These are phyloP conservation scores for Wickerhamomyces ciferrii DNA, from an alignment of 805 yeast species.

Conservation along the genomic window DNA sequence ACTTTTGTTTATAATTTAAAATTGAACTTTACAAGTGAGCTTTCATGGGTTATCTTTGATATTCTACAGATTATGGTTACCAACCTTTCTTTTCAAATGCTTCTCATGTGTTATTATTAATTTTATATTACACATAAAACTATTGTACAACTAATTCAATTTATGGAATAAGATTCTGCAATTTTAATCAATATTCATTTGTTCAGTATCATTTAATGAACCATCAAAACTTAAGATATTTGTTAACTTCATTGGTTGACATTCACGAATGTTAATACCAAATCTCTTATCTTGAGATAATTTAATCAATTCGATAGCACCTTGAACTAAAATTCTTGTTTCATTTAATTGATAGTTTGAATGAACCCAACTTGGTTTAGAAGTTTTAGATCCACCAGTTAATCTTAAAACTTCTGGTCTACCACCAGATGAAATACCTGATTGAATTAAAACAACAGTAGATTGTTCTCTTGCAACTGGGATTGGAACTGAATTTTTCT, in stretches of 20 bases:
- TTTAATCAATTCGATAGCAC: slow-evolving; percentile 49
- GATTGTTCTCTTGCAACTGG: slow-evolving; percentile 74
- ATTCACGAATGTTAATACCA: slow-evolving; percentile 62
- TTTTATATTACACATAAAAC: not conserved
- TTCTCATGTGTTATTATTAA: not conserved
- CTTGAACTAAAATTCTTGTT: slow-evolving; percentile 32
- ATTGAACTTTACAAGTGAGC: too few species aligned
- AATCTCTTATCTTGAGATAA: slow-evolving; percentile 63
- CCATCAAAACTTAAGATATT: not conserved
- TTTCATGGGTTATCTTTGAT: too few species aligned
- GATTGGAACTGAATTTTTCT: slow-evolving; percentile 41
- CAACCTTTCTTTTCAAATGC: not conserved
- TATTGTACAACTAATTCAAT: not conserved
- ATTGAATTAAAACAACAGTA: slow-evolving; percentile 60
- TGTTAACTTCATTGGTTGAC: slow-evolving; percentile 44
- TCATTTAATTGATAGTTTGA: slow-evolving; percentile 62
- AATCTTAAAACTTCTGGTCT: slow-evolving; percentile 64
- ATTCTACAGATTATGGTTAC: too few species aligned
- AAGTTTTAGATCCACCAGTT: slow-evolving; percentile 69
- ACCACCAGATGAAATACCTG: slow-evolving; percentile 32
- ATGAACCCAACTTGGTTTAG: slow-evolving; percentile 84
- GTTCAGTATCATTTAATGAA: slow-evolving; percentile 1
- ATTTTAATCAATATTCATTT: slow-evolving; percentile 10
- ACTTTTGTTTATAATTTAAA: too few species aligned
- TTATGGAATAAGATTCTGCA: not conserved